phyloP scores from a whole-genome alignment of 257 asterid species.

The Eustoma russellianum region DNA sequence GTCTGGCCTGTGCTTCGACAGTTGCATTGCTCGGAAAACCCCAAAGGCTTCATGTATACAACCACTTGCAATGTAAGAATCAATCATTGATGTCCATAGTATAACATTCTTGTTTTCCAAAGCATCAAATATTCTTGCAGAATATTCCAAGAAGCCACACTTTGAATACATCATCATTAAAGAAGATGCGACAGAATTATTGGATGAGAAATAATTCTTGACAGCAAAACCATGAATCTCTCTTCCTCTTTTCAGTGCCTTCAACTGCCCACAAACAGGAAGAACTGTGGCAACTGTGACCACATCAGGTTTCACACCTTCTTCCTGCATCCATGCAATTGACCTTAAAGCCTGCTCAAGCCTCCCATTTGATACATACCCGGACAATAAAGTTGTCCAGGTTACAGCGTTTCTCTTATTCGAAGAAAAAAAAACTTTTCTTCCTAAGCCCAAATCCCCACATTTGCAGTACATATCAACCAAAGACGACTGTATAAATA shows the following conservation, averaged over 20 bases:
- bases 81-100: slow-evolving; percentile 93
- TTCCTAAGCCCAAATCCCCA: slow-evolving; percentile 68
- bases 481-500: slow-evolving; percentile 63
- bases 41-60: slow-evolving; percentile 42
- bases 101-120: slow-evolving; percentile 69
- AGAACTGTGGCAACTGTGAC: slow-evolving; percentile 79
- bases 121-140: slow-evolving; percentile 39
- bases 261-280: slow-evolving; percentile 77
- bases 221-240: slow-evolving; percentile 66
- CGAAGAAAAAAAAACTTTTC: slow-evolving; percentile 71
- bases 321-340: slow-evolving; percentile 90
- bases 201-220: slow-evolving; percentile 42
- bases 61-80: slow-evolving; percentile 46
- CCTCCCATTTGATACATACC: slow-evolving; percentile 63
- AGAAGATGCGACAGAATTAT: slow-evolving; percentile 56
- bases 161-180: slow-evolving; percentile 90
- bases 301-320: slow-evolving; percentile 76
- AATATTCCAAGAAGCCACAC: slow-evolving; percentile 45
- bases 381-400: slow-evolving; percentile 88
- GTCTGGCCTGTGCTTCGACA: slow-evolving; percentile 79
- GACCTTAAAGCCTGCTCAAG: slow-evolving; percentile 79
- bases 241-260: slow-evolving; percentile 59
- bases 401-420: slow-evolving; percentile 60
- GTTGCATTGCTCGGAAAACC: slow-evolving; percentile 64
- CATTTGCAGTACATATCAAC: slow-evolving; percentile 93